Percentiles rank a stretch among this genome's conserved stretches.
These are phyloP conservation scores for Microstegium vimineum DNA, from an alignment of 176 grass and related monocot species.

Conservation along the genomic window DNA sequence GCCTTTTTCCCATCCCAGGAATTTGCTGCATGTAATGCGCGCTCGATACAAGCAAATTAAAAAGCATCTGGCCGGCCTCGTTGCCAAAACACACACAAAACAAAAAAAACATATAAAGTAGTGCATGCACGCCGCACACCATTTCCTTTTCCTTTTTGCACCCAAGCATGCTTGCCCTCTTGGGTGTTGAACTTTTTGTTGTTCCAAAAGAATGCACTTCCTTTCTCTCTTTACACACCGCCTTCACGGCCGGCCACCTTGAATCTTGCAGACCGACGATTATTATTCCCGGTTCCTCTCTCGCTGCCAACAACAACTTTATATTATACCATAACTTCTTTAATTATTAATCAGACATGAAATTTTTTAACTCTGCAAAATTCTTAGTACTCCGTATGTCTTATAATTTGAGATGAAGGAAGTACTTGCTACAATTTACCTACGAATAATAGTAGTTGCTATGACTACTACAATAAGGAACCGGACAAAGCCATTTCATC, in stretches of 20 bases:
- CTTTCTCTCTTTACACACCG: not conserved
- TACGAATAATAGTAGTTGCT: too few species aligned
- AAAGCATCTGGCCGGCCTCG: not conserved
- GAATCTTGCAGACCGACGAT: not conserved
- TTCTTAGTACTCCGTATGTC: too few species aligned
- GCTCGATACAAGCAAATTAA: not conserved
- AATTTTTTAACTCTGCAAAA: too few species aligned
- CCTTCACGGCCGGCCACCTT: not conserved
- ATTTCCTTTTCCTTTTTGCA: not conserved
- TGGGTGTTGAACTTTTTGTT: not conserved
- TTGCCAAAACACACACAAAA: not conserved
- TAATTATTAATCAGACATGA: too few species aligned
- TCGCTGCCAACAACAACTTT: not conserved
- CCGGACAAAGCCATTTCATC: too few species aligned
- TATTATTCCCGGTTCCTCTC: not conserved
- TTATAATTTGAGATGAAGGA: too few species aligned
- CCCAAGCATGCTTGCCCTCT: not conserved
- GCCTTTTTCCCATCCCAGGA: not conserved
- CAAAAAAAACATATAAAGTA: not conserved
- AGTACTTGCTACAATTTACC: too few species aligned
- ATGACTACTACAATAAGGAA: too few species aligned
- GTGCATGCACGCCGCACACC: not conserved
- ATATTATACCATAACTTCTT: too few species aligned
- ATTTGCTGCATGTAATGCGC: not conserved
- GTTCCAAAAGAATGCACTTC: not conserved